Base-by-base conservation (phyloP, 2,329 filamentous ascomycete species). In the Septoria linicola region DNA sequence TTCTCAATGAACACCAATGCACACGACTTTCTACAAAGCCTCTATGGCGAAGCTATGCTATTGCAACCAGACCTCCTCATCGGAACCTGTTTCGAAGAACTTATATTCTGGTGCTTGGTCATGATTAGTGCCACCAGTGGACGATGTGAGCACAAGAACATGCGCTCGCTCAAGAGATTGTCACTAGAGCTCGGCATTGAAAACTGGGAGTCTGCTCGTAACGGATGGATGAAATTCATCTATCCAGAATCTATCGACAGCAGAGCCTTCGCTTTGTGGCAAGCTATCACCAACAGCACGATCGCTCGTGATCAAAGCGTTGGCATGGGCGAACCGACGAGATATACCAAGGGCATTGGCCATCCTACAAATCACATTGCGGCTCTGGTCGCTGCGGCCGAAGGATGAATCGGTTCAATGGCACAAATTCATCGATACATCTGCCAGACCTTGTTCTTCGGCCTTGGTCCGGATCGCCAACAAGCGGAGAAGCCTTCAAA, bases 61-160 rank as follows among this genome's bases (percentile, higher is more conserved):
- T 44, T 59, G 8, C 49, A 51, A 3, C 32, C 55, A 1, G 53
- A 57, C 1, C 34, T 54, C 10, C 51, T 61, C 16, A 32, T 59
- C 23, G 55, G 51, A 10, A 59, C 54, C 1, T 41, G 59, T 8
- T 61, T 51, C 30, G 59, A 57, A 19, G 57, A 59, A 30, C 34
- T 56, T 7, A 41, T 46, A 8, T 51, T 59, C 40, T 61, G 57
- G 59, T 43, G 53, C 8, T 43, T 61, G 11, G 53, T 56, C 21
- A 50, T 42, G 17, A 54, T 59, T 20, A 58, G 55, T 40, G 45
- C 52, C 10, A 49, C 51, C 10, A 59, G 48, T 5, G 57, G 57
- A 17, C 44, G 47, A 11, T 57, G 54, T 39, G 56, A 56, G 17
- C 25, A 49, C 32, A 43, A 47, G 11, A 50, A 59, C 31, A 59